These are phyloP conservation scores for Saururus chinensis DNA, from an alignment of 164 flowering plant genomes.

Conservation along the genomic window DNA sequence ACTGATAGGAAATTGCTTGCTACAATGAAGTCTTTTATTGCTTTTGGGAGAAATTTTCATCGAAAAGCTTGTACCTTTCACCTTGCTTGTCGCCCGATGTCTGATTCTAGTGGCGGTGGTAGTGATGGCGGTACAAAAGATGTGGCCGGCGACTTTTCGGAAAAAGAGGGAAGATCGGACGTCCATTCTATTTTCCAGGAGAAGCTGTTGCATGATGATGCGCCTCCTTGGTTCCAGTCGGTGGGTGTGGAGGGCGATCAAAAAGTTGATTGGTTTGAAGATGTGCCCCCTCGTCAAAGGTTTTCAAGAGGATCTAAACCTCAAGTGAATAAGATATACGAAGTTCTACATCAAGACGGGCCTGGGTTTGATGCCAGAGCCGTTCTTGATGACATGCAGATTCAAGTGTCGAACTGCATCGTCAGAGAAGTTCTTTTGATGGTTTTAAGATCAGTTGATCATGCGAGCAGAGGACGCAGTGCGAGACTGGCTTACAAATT, in stretches of 20 bases:
- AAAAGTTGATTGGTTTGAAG: constrained; percentile 2
- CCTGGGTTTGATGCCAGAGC: constrained; percentile 55
- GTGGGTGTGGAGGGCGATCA: constrained; percentile 3
- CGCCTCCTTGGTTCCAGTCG: background rate
- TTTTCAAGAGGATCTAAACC: constrained; percentile 18
- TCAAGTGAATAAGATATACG: constrained; percentile 41
- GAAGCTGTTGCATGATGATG: background rate
- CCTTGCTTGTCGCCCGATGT: constrained; percentile 4
- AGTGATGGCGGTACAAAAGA: background rate
- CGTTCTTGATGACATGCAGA: constrained; percentile 35
- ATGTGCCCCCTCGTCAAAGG: constrained; percentile 12
- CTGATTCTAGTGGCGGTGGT: constrained; percentile 4
- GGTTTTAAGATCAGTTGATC: constrained; percentile 33
- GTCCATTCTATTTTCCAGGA: constrained; percentile 4
- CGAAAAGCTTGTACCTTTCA: background rate
- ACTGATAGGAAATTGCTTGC: too few relatives aligned
- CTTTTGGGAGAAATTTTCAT: background rate
- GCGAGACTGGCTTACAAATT: constrained; percentile 74
- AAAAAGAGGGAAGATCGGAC: constrained; percentile 8
- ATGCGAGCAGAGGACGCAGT: constrained; percentile 29
- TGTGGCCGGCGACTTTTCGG: background rate
- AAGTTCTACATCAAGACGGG: constrained; percentile 56
- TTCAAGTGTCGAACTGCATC: constrained; percentile 43
- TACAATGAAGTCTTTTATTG: background rate
- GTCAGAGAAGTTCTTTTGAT: constrained; percentile 63